phyloP scores from a whole-genome alignment of 2,329 filamentous ascomycete species.

The Fusarium solani-melongenae region DNA sequence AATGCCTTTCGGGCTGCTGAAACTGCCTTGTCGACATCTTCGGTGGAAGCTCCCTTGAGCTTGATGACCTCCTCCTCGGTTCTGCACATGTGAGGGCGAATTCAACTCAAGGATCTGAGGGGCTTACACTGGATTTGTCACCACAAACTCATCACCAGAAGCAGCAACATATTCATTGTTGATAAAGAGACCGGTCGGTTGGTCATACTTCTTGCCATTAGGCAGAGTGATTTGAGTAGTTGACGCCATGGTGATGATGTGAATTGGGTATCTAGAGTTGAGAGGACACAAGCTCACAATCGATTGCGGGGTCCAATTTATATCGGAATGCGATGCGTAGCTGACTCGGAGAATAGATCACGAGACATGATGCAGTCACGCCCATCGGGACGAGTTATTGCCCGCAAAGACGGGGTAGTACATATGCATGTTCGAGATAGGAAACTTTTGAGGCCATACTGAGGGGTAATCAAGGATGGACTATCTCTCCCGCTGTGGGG shows the following conservation, averaged over 20 bases:
- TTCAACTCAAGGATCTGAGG: fast-evolving
- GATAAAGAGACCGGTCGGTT: constrained; percentile 45
- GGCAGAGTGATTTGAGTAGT: constrained; percentile 35
- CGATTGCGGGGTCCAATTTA: neutral
- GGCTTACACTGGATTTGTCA: constrained; percentile 35
- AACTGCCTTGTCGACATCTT: constrained; percentile 38
- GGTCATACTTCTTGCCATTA: constrained; percentile 52
- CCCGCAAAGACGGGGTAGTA: neutral
- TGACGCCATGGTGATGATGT: constrained; percentile 20
- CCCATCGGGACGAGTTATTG: neutral
- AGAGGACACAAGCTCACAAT: neutral
- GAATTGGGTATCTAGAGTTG: neutral
- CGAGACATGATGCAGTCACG: neutral
- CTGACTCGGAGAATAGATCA: neutral
- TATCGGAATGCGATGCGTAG: neutral
- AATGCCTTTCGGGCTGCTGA: constrained; percentile 38
- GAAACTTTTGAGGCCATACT: constrained; percentile 25
- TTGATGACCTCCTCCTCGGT: constrained; percentile 38
- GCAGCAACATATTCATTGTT: constrained; percentile 42
- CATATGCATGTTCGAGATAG: constrained; percentile 15
- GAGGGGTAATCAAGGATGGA: neutral
- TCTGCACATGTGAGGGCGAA: neutral
- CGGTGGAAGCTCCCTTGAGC: constrained; percentile 33
- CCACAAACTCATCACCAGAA: constrained; percentile 35
- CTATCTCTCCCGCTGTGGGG: constrained; percentile 8